phyloP scores from a whole-genome alignment of 352 stramenopile genomes.

The Hyaloperonospora arabidopsidis region DNA sequence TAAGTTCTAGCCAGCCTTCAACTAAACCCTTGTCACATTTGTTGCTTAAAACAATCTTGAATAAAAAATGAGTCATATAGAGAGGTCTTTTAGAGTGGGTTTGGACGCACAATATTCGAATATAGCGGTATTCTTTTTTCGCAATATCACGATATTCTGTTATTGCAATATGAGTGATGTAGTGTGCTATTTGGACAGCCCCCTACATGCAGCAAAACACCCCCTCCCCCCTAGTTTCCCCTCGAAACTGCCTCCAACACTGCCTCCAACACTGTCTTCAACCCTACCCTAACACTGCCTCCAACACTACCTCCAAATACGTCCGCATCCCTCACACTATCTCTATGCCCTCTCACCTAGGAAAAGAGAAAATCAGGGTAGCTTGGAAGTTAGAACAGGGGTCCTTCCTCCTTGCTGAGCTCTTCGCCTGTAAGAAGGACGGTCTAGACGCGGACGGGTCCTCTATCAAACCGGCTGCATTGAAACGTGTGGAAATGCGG shows the following conservation, averaged over 20 bases:
- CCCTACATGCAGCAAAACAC: not conserved
- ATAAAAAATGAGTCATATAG: too few species aligned
- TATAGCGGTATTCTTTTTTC: too few species aligned
- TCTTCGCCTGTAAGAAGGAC: not conserved
- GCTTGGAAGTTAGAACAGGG: not conserved
- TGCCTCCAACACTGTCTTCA: not conserved
- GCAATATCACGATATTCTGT: too few species aligned
- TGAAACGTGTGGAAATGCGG: not conserved
- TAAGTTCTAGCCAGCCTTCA: too few species aligned
- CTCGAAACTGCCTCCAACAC: not conserved
- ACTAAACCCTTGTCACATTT: too few species aligned
- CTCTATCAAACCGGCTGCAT: not conserved
- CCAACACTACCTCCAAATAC: too few species aligned
- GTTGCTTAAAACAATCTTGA: too few species aligned
- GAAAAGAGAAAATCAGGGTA: not conserved
- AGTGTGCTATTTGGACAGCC: too few species aligned
- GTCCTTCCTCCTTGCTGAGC: not conserved
- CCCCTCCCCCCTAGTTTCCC: too few species aligned
- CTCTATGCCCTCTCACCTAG: not conserved
- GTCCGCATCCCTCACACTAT: not conserved
- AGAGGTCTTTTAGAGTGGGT: too few species aligned
- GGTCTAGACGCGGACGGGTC: not conserved
- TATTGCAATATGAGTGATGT: constrained; percentile 1
- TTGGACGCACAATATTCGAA: too few species aligned
- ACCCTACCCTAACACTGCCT: not conserved